These are phyloP conservation scores for Handroanthus guayacan DNA, from an alignment of 257 asterid species.

Conservation along the genomic window DNA sequence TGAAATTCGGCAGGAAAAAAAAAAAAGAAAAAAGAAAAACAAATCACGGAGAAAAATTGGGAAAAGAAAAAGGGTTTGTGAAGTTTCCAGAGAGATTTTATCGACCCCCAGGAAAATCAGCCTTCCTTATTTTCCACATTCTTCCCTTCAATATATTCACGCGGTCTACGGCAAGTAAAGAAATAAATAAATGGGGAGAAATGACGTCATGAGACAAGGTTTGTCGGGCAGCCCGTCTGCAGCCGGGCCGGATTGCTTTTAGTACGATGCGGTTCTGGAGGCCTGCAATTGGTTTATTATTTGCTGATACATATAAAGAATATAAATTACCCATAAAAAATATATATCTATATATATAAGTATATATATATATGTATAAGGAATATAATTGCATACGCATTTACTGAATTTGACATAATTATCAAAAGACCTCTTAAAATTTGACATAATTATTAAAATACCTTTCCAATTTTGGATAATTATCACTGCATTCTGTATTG, in stretches of 20 bases:
- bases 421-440: too few species aligned
- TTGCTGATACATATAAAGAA: too few species aligned
- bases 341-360: too few species aligned
- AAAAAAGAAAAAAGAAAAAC: background rate
- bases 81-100: slow-evolving; percentile 34
- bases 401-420: too few species aligned
- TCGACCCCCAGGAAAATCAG: slow-evolving; percentile 36
- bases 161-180: slow-evolving; percentile 13
- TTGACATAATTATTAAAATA: too few species aligned
- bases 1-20: slow-evolving; percentile 23
- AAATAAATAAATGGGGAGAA: slow-evolving; percentile 4
- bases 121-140: slow-evolving; percentile 28
- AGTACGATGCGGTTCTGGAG: background rate
- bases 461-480: too few species aligned
- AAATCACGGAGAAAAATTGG: slow-evolving; percentile 21
- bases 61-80: slow-evolving; percentile 21
- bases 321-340: too few species aligned
- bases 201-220: slow-evolving; percentile 32
- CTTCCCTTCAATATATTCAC: slow-evolving; percentile 8
- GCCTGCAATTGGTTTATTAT: too few species aligned
- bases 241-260: slow-evolving; percentile 8
- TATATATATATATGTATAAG: too few species aligned
- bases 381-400: too few species aligned
- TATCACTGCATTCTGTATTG: too few species aligned
- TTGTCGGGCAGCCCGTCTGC: slow-evolving; percentile 31